Percentiles rank a stretch among this genome's conserved stretches.
Evolutionary conservation across 805 yeast genomes (phyloP).

Genomic region (Alloascoidea africana): DNA sequence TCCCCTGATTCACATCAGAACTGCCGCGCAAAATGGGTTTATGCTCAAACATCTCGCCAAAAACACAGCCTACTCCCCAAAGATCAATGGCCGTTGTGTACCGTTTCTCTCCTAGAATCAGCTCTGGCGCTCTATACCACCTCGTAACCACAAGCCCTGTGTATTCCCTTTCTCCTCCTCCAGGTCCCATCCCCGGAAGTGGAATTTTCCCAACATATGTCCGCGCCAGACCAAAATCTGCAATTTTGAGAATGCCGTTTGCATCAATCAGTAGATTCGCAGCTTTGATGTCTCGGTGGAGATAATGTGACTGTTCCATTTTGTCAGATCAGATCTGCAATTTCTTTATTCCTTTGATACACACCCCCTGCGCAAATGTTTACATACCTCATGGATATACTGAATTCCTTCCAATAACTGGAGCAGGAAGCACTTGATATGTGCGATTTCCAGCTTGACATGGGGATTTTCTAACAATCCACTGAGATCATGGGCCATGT

Average conservation of each 20-base stretch:
- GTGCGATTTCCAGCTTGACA: conserved; percentile 41
- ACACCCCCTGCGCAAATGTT: no score
- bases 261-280: conserved; percentile 81
- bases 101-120: conserved; percentile 67
- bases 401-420: conserved; percentile 73
- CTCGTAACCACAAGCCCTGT: conserved; percentile 82
- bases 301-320: conserved; percentile 26
- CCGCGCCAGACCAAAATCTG: conserved; percentile 93
- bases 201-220: conserved; percentile 51
- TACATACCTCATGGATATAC: conserved; percentile 46
- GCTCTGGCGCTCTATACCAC: conserved; percentile 96
- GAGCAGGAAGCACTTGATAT: conserved; percentile 67
- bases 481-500: conserved; percentile 83
- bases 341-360: no score
- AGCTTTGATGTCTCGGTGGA: conserved; percentile 91
- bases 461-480: conserved; percentile 77
- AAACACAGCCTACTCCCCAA: conserved; percentile 96
- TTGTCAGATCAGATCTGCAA: no score
- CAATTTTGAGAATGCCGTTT: conserved; percentile 70
- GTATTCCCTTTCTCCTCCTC: conserved; percentile 24
- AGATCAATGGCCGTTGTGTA: conserved; percentile 93
- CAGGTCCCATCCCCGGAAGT: conserved; percentile 25
- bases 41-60: conserved; percentile 75
- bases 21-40: conserved; percentile 78
- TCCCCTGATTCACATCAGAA: conserved; percentile 80